Evolutionary conservation across 2,329 filamentous ascomycete genomes (phyloP), one percentile per base, ranked within the genome.

Genomic region (Talaromyces piceae): DNA sequence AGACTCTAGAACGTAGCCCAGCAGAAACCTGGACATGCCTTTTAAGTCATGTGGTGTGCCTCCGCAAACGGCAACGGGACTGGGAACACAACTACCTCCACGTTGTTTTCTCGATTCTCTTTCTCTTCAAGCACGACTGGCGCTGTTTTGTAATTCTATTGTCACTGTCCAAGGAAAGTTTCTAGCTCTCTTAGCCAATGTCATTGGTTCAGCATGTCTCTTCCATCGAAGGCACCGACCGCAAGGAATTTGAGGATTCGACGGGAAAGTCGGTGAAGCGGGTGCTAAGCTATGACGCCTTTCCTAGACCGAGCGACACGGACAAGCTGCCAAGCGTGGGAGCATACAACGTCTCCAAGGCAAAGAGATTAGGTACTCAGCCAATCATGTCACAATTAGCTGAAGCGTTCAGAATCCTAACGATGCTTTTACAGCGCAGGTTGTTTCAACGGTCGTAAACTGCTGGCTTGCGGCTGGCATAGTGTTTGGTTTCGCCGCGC

Each of bases 401-500:
- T n/a, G n/a, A n/a, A n/a, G n/a, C n/a, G n/a, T n/a, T n/a, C n/a
- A n/a, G n/a, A n/a, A n/a, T n/a, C n/a, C n/a, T n/a, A n/a, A n/a
- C n/a, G n/a, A n/a, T n/a, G n/a, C n/a, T n/a, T 63, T 82, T 84
- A 67, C 25, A 52, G 68, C 79, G 8, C 87, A 90, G 68, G 81
- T 89, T 20, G 64, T 72, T 4, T 73, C 79, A 39, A 85, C 82
- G 3, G 79, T 87, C 1, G 60, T 87, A n/a, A 85, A 84, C 61
- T 91, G 87, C 66, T 78, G 89, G 51, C 76, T 91, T 51, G 83
- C 87, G 3, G 85, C 90, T 2, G 90, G 88, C 2, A 75, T 90
- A 41, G 84, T 91, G 16, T 93, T 93, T 68, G 88, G 88, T 30
- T 93, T 89, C 67, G 88, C 88, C 22, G 88, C 88, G 11, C 74